Base-by-base conservation (phyloP, 441 rosid species). In the Geranium incanum region DNA sequence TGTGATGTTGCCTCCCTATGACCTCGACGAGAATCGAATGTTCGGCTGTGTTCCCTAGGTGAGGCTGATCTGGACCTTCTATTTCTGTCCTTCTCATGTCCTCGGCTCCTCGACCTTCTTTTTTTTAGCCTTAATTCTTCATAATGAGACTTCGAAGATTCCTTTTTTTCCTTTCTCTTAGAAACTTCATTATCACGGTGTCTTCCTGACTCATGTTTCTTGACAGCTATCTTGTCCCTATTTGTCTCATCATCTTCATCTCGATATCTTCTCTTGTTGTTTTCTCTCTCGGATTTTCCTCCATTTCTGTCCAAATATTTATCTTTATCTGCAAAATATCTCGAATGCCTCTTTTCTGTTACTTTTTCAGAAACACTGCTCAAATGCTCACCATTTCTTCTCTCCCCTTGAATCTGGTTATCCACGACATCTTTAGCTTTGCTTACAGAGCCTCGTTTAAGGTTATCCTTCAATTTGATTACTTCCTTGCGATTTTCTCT, bases 71-170 rank as follows among this genome's bases (percentile, higher is more conserved):
- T 59, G 71, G 92, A 84, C 74, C 87, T 84, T 81, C 79, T 82
- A 59, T 74, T 83, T 74, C 79, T 82, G 68, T 84, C 84, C 71
- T 69, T 76, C 18, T 74, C 87, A 67, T 66, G 84, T 71, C 87
- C 96, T 73, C 76, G 81, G 80, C 97, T 94, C 78, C 86, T 85
- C 69, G 96, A 88, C 52, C 90, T 78, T 77, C 79, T 85, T 78
- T 88, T 86, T 81, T 87, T 94, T 71, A 77, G 77, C 75, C 75
- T 81, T 72, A 70, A 18, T 65, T 83, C 87, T 68, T 74, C 84
- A 21, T 84, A 68, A 72, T 73, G 85, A 28, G 85, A 86, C 76
- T 81, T 85, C 21, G 81, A 73, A 6, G 73, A 75, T 70, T 88
- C 90, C 71, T 82, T 88, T 79, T 72, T 79, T 41, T 79, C 85